These are phyloP conservation scores for Rhamnella rubrinervis DNA, from an alignment of 331 rosid genomes.

Conservation along the genomic window DNA sequence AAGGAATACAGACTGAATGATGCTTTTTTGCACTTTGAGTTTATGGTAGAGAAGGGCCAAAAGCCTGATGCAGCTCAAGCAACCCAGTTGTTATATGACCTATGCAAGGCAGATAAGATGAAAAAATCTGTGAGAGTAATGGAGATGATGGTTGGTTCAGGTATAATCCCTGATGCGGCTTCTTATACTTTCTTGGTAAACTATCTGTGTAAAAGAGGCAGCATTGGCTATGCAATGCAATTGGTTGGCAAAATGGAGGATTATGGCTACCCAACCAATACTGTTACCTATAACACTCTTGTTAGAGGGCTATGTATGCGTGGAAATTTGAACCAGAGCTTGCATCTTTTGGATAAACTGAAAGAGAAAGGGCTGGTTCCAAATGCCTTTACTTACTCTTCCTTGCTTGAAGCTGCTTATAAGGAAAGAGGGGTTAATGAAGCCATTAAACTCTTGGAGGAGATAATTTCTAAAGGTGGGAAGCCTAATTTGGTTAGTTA, in stretches of 20 bases:
- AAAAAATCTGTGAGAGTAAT: slow-evolving; percentile 65
- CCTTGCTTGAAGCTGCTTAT: slow-evolving; percentile 81
- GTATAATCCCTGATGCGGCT: slow-evolving; percentile 73
- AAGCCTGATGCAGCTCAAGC: slow-evolving; percentile 74
- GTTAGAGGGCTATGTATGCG: slow-evolving; percentile 77
- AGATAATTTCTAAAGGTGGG: slow-evolving; percentile 82
- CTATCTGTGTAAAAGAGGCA: slow-evolving; percentile 72
- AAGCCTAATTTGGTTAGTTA: slow-evolving; percentile 77
- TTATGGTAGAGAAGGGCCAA: slow-evolving; percentile 63
- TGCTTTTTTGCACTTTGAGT: slow-evolving; percentile 66
- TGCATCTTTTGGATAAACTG: slow-evolving; percentile 70
- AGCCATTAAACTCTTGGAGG: slow-evolving; percentile 68
- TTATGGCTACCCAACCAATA: slow-evolving; percentile 62
- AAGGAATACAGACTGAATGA: slow-evolving; percentile 53
- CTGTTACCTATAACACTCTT: slow-evolving; percentile 68
- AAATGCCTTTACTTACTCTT: slow-evolving; percentile 71
- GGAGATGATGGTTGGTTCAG: slow-evolving; percentile 77
- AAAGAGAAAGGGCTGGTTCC: slow-evolving; percentile 76
- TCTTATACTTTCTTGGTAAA: slow-evolving; percentile 65
- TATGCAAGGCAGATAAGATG: slow-evolving; percentile 63
- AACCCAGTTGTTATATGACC: slow-evolving; percentile 84
- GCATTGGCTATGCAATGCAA: slow-evolving; percentile 89
- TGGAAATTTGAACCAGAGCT: slow-evolving; percentile 63
- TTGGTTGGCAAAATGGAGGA: slow-evolving; percentile 83
- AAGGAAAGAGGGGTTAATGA: slow-evolving; percentile 84